Conservation (phyloP, 202 grass and related monocot species). For the Tripidium arundinaceum region DNA sequence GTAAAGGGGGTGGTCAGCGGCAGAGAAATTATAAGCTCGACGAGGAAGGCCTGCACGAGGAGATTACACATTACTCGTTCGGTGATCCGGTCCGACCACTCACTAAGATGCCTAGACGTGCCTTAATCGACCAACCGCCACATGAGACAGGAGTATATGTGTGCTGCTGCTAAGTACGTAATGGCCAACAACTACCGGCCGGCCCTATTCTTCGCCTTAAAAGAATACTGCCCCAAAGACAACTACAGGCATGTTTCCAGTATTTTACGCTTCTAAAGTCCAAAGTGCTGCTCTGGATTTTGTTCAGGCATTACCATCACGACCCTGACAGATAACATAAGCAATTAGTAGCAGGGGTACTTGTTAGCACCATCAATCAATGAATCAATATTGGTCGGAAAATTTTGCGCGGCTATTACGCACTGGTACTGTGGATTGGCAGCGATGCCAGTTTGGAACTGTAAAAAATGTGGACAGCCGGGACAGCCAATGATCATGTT, state of each 20-base stretch:
- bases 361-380: neutral
- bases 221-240: neutral
- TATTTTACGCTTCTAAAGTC: neutral
- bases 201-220: neutral
- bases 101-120: neutral
- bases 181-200: slow-evolving; percentile 21
- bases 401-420: neutral
- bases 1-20: neutral
- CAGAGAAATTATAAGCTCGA: neutral
- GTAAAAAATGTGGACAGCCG: neutral
- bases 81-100: neutral
- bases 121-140: slow-evolving; percentile 16
- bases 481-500: neutral
- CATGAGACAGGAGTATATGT: neutral
- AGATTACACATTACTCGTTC: neutral
- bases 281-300: slow-evolving; percentile 1
- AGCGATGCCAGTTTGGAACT: neutral
- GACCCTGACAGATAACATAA: slow-evolving; percentile 3
- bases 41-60: slow-evolving; percentile 25
- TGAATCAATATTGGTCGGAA: neutral
- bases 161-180: neutral
- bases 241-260: neutral
- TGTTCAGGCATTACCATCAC: slow-evolving; percentile 27
- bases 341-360: neutral
- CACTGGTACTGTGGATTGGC: neutral